Base-by-base conservation (phyloP, 2,329 filamentous ascomycete genomes). In the Penicillium sp. region DNA sequence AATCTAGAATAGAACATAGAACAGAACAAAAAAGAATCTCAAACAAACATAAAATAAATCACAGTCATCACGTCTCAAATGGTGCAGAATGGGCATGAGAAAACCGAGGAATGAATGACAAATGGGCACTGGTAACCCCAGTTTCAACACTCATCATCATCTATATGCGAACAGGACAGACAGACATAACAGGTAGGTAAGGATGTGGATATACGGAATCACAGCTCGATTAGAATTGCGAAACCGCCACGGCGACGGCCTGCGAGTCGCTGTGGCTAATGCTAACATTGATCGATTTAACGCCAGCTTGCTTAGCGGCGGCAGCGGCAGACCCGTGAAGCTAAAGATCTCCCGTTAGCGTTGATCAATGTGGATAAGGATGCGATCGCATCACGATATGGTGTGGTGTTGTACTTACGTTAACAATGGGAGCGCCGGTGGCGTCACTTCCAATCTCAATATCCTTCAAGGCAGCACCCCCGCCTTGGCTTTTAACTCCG, bases 201-300 rank as follows among this genome's bases (percentile, higher is more conserved):
- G 23, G 20, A 12, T 23, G 7, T 26, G 40, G 20, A 49, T 30
- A 15, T 29, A 53, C n/a, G n/a, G n/a, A 20, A 18, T 23, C 49
- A 46, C 37, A 61, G 58, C 6, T 18, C 12, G 27, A 37, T 52
- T 59, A 91, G 68, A 94, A 89, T 49, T 85, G 87, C 49, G 91
- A 88, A 54, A 96, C 88, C 2, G 95, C 94, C 66, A 99, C 90
- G 39, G 94, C 93, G 67, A 97, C 92, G 55, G 94, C 92, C 76
- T 99, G 94, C 52, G 82, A 87, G 64, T 97, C 93, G 32, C 89
- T 94, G 76, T 99, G 95, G 64, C 93, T 97, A 69, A 99, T 97
- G 68, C 91, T 96, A 62, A 99, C 89, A 60, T 83, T 93, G 59
- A 97, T 87, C 49, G 86, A 85, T 80, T 93, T 96, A 36, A 97